Evolutionary conservation across 2,329 filamentous ascomycete species (phyloP).

Genomic region (Zymoseptoria tritici): DNA sequence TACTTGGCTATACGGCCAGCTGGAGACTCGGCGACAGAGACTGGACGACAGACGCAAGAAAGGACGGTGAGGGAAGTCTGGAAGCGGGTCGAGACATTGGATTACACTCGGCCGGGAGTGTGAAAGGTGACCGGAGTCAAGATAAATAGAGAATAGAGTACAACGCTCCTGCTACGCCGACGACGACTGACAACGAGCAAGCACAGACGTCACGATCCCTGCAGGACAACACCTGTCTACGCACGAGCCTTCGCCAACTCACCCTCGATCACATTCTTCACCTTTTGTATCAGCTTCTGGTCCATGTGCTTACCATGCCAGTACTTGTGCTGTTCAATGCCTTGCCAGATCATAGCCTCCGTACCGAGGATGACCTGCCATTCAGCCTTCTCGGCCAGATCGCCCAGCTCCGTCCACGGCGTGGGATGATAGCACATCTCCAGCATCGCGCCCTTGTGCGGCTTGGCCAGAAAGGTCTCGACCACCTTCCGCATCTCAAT

Average conservation of each 20-base stretch:
- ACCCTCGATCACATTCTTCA: conserved; percentile 47
- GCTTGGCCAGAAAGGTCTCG: conserved; percentile 42
- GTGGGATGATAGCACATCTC: conserved; percentile 80
- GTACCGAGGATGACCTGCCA: conserved; percentile 72
- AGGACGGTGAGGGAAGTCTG: conserved; percentile 65
- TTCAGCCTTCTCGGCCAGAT: conserved; percentile 51
- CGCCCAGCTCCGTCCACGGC: conserved; percentile 60
- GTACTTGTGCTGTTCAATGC: conserved; percentile 52
- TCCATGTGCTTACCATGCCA: conserved; percentile 55
- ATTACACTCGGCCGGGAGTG: conserved; percentile 59
- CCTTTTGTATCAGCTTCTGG: conserved; percentile 52
- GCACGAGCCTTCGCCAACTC: conserved; percentile 20
- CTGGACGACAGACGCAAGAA: conserved; percentile 60
- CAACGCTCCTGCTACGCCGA: background rate
- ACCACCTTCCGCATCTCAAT: conserved; percentile 50
- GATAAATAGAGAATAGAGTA: background rate
- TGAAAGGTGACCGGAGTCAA: conserved; percentile 2
- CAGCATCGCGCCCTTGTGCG: conserved; percentile 59
- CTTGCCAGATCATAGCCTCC: conserved; percentile 71
- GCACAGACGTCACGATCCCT: background rate
- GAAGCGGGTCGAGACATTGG: conserved; percentile 57
- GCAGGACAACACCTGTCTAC: conserved; percentile 1
- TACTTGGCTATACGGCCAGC: conserved; percentile 68
- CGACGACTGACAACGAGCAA: background rate
- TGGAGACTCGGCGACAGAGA: conserved; percentile 53